These are phyloP conservation scores for Candida endomychidarum DNA, from an alignment of 805 yeast species.

Conservation along the genomic window DNA sequence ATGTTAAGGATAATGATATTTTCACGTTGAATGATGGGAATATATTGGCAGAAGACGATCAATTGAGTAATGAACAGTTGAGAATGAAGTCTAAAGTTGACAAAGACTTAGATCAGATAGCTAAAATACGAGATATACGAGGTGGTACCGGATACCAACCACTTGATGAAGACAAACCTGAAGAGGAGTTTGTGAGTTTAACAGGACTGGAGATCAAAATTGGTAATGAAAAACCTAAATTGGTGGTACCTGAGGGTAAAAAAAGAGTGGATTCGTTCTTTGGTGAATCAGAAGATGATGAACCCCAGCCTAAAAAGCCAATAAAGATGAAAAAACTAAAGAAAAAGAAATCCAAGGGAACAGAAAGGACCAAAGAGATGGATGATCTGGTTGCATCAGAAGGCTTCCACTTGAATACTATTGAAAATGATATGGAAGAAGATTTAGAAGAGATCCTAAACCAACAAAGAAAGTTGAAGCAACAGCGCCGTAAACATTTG, in stretches of 20 bases:
- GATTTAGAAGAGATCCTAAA: constrained; percentile 23
- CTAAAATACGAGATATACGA: constrained; percentile 17
- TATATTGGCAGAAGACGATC: constrained; percentile 32
- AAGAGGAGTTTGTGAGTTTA: constrained; percentile 11
- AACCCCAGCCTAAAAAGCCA: constrained; percentile 18
- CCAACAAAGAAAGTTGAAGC: constrained; percentile 22
- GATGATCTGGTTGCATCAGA: constrained; percentile 16
- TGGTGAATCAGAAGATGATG: constrained; percentile 8
- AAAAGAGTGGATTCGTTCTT: constrained; percentile 9
- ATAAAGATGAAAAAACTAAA: constrained; percentile 44
- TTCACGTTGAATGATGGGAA: constrained; percentile 58
- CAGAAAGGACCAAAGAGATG: no score
- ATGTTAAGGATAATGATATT: constrained; percentile 43
- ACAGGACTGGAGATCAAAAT: constrained; percentile 8
- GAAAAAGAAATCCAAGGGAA: no score
- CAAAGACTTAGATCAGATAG: constrained; percentile 20
- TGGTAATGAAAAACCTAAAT: background rate
- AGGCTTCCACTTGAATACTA: constrained; percentile 29
- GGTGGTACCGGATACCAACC: constrained; percentile 7
- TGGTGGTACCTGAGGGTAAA: constrained; percentile 1
- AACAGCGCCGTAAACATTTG: constrained; percentile 25
- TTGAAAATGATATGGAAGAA: constrained; percentile 26
- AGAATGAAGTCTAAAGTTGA: constrained; percentile 25
- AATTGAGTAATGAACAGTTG: constrained; percentile 41
- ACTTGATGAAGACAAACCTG: constrained; percentile 15